phyloP scores from a whole-genome alignment of 2,329 filamentous ascomycete species.

The Sporothrix brunneoviolacea region DNA sequence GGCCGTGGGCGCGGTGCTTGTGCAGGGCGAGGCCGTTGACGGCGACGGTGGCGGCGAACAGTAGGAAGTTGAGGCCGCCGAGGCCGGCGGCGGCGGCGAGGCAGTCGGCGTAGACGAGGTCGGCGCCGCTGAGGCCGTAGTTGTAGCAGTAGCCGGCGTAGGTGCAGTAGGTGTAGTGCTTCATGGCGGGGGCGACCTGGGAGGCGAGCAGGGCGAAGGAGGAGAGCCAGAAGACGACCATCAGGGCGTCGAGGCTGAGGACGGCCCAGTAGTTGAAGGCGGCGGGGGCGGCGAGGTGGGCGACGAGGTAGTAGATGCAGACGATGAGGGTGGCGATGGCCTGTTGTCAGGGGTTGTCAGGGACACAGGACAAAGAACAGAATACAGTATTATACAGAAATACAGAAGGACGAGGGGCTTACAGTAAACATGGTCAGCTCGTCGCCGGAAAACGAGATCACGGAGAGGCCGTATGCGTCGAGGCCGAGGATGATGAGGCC shows the following conservation, averaged over 20 bases:
- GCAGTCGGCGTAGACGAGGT: constrained; percentile 20
- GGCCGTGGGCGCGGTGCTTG: constrained; percentile 38
- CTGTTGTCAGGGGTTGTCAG: too few species aligned
- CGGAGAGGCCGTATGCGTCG: constrained; percentile 35
- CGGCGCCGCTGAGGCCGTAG: constrained; percentile 13
- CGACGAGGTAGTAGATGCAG: constrained; percentile 40
- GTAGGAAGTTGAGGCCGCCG: constrained; percentile 35
- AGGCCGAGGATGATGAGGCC: constrained; percentile 41
- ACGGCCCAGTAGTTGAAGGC: constrained; percentile 49
- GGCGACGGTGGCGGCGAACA: constrained; percentile 35
- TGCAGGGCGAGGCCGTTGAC: constrained; percentile 36
- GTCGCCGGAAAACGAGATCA: constrained; percentile 31
- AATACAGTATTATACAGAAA: too few species aligned
- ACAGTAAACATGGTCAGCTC: constrained; percentile 33
- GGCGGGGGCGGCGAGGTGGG: constrained; percentile 32
- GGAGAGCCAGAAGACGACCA: constrained; percentile 46
- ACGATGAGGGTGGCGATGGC: constrained; percentile 38
- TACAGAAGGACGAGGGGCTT: too few species aligned
- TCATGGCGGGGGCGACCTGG: constrained; percentile 25
- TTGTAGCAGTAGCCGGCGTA: constrained; percentile 23
- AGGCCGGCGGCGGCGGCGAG: constrained; percentile 33
- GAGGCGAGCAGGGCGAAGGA: constrained; percentile 37
- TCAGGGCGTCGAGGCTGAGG: constrained; percentile 43
- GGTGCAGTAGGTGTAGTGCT: constrained; percentile 18
- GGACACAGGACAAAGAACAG: too few species aligned